phyloP scores from a whole-genome alignment of 2,329 filamentous ascomycete species.

The Coniochaeta pulveracea region DNA sequence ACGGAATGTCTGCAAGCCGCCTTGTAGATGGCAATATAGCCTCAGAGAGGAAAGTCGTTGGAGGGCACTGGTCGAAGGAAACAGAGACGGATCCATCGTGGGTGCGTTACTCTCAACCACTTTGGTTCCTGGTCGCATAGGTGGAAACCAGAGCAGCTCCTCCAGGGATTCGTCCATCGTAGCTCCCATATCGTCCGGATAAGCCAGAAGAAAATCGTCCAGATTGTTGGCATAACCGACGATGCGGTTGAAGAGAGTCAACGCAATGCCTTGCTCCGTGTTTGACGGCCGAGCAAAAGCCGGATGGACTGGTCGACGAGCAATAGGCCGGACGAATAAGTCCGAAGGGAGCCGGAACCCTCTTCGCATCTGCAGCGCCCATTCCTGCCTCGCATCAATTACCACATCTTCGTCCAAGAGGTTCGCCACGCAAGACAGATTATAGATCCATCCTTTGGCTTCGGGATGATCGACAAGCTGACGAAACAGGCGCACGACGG shows the following conservation, averaged over 20 bases:
- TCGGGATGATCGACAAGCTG: conserved; percentile 10
- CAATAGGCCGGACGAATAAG: conserved; percentile 4
- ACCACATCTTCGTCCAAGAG: conserved; percentile 8
- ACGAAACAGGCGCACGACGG: conserved; percentile 11
- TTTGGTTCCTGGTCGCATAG: conserved; percentile 1
- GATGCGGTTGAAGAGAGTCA: conserved; percentile 12
- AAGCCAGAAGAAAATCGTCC: conserved; percentile 12
- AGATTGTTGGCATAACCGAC: conserved; percentile 12
- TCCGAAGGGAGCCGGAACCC: conserved; percentile 5
- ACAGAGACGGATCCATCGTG: conserved; percentile 5
- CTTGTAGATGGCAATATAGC: conserved; percentile 16
- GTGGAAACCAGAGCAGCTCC: conserved; percentile 3
- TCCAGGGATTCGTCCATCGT: neutral
- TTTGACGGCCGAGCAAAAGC: conserved; percentile 2
- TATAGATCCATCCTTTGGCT: conserved; percentile 12
- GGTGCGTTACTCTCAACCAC: conserved; percentile 2
- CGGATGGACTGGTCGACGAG: too few relatives aligned
- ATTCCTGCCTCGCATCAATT: conserved; percentile 9
- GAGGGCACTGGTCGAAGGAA: conserved; percentile 7
- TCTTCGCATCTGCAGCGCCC: conserved; percentile 11
- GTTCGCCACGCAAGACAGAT: conserved; percentile 14
- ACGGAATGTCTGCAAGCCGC: conserved; percentile 8
- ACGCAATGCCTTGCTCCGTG: conserved; percentile 6
- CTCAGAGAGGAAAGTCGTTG: conserved; percentile 12
- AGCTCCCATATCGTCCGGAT: conserved; percentile 10